Evolutionary conservation across 352 stramenopile genomes (phyloP).

Genomic region (Phytophthora chlamydospora): DNA sequence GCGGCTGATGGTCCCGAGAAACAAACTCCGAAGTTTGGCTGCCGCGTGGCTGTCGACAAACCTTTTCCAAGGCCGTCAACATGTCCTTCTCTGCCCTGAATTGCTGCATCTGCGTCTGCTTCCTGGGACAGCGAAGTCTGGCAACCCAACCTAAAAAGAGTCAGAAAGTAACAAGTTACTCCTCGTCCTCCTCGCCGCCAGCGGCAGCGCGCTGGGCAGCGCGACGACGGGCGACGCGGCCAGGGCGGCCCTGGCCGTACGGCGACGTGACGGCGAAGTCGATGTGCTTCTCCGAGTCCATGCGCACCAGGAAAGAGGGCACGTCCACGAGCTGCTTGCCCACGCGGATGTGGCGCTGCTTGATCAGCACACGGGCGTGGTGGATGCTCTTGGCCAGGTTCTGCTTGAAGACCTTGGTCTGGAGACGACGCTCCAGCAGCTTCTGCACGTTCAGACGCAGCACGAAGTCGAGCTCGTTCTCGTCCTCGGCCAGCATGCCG

Average conservation of each 20-base stretch:
- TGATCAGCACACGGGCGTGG: conserved; percentile 99
- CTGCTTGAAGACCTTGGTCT: conserved; percentile 99
- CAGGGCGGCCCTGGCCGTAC: conserved; percentile 97
- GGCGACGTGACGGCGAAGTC: conserved; percentile 98
- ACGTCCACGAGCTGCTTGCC: conserved; percentile 99
- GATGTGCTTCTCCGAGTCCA: conserved; percentile 99
- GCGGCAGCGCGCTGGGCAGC: conserved; percentile 93
- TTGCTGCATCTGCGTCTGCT: background rate
- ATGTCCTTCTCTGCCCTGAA: background rate
- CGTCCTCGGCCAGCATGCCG: conserved; percentile 97
- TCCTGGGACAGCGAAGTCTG: no score
- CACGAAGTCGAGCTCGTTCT: conserved; percentile 98
- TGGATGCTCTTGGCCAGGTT: conserved; percentile 99
- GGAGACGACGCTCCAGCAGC: conserved; percentile 98
- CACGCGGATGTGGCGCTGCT: conserved; percentile 99
- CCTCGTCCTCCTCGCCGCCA: conserved; percentile 87
- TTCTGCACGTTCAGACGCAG: conserved; percentile 99
- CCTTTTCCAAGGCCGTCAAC: no score
- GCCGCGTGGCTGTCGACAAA: conserved; percentile 4
- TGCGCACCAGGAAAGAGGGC: conserved; percentile 98
- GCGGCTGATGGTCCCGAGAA: conserved; percentile 32
- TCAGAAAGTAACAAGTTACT: conserved; percentile 55
- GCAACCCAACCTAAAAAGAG: conserved; percentile 24
- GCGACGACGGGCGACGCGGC: conserved; percentile 96
- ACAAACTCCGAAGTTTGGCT: conserved; percentile 28